phyloP scores from a whole-genome alignment of 148 eudicot species.

The Rhododendron mucronatum region DNA sequence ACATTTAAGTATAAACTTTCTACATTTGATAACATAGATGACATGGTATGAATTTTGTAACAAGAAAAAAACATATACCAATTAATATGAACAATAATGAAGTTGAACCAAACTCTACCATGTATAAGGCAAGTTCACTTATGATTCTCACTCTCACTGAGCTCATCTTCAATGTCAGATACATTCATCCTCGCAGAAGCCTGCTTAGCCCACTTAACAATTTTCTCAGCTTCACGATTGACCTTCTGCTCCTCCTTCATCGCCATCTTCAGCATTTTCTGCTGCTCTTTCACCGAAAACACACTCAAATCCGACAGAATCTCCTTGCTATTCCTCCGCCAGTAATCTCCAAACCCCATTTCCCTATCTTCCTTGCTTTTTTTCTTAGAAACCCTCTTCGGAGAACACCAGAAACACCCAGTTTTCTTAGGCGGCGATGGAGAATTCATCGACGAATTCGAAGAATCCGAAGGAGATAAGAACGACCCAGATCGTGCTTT shows the following conservation, averaged over 20 bases:
- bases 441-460: constrained; percentile 24
- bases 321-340: constrained; percentile 42
- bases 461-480: constrained; percentile 32
- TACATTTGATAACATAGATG: neutral
- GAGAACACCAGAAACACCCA: constrained; percentile 86
- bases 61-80: neutral
- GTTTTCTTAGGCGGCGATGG: constrained; percentile 39
- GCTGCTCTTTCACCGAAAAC: constrained; percentile 51
- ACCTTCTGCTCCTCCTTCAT: constrained; percentile 70
- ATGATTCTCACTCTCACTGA: constrained; percentile 31
- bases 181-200: constrained; percentile 75
- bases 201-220: constrained; percentile 82
- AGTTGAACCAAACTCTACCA: neutral
- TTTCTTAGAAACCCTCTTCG: constrained; percentile 48
- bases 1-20: neutral
- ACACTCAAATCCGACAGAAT: constrained; percentile 50
- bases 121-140: constrained; percentile 7
- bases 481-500: constrained; percentile 25
- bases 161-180: constrained; percentile 51
- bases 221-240: constrained; percentile 76
- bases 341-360: constrained; percentile 28
- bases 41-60: neutral
- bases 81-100: neutral
- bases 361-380: constrained; percentile 35
- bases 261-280: constrained; percentile 53